These are phyloP conservation scores for Mucor indicus DNA, from an alignment of 371 early-diverging fungal genomes.

Conservation along the genomic window DNA sequence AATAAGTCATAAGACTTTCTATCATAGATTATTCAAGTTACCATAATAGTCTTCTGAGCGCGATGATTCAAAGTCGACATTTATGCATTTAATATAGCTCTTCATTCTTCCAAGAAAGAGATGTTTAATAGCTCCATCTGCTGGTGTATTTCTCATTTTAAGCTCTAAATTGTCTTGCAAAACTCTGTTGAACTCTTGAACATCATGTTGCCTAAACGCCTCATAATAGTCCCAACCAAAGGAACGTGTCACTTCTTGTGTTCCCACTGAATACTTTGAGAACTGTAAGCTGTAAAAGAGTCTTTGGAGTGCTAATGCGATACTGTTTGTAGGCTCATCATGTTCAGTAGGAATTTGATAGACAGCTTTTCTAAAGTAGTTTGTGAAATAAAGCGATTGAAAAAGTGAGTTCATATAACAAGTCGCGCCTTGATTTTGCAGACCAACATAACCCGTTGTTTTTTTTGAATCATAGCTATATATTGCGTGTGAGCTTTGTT, in stretches of 20 bases:
- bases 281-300: conserved; percentile 86
- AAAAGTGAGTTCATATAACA: conserved; percentile 99
- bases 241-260: conserved; percentile 89
- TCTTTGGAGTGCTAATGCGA: conserved; percentile 91
- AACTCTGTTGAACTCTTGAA: conserved; percentile 95
- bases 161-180: conserved; percentile 92
- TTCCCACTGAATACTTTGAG: conserved; percentile 69
- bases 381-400: conserved; percentile 95
- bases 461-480: conserved; percentile 83
- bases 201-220: conserved; percentile 94
- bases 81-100: conserved; percentile 89
- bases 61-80: conserved; percentile 91
- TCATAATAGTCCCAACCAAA: conserved; percentile 98
- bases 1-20: no score
- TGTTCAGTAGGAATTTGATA: conserved; percentile 87
- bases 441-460: conserved; percentile 89
- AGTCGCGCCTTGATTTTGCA: conserved; percentile 98
- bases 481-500: no score
- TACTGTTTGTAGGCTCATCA: conserved; percentile 79
- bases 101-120: conserved; percentile 94
- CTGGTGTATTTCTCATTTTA: conserved; percentile 85
- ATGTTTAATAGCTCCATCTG: conserved; percentile 85
- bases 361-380: conserved; percentile 86
- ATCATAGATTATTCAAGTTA: background rate
- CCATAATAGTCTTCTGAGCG: conserved; percentile 66